phyloP scores from a whole-genome alignment of 257 asterid species.

The Coffea canephora region DNA sequence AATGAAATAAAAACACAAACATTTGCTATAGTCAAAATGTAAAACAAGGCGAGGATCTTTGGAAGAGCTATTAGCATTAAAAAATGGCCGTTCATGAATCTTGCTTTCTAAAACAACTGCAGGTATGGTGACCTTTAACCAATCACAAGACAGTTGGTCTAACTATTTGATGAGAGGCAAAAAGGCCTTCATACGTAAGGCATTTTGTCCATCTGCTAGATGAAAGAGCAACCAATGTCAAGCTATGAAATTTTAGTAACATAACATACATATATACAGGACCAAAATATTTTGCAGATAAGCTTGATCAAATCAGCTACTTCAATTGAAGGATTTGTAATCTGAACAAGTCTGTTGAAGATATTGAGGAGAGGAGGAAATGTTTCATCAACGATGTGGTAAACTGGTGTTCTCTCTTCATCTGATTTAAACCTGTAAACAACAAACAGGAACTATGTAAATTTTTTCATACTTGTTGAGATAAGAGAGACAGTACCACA shows the following conservation, averaged over 20 bases:
- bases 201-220: background rate
- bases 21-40: background rate
- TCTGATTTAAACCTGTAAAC: conserved; percentile 92
- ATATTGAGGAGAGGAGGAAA: conserved; percentile 82
- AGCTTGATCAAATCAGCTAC: conserved; percentile 94
- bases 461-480: background rate
- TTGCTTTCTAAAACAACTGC: background rate
- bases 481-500: background rate
- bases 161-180: background rate
- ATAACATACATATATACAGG: conserved; percentile 81
- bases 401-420: conserved; percentile 85
- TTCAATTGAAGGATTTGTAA: conserved; percentile 74
- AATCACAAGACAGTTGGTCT: background rate
- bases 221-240: background rate
- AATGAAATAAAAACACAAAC: background rate
- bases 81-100: background rate
- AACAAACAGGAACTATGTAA: conserved; percentile 18
- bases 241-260: background rate
- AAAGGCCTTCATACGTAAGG: background rate
- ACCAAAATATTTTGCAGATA: conserved; percentile 97
- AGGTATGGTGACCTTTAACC: background rate
- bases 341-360: conserved; percentile 78
- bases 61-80: background rate
- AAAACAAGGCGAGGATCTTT: background rate
- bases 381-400: conserved; percentile 87